Evolutionary conservation across 192 early-diverging fungal species (phyloP).

Genomic region (Gonapodya sp.): DNA sequence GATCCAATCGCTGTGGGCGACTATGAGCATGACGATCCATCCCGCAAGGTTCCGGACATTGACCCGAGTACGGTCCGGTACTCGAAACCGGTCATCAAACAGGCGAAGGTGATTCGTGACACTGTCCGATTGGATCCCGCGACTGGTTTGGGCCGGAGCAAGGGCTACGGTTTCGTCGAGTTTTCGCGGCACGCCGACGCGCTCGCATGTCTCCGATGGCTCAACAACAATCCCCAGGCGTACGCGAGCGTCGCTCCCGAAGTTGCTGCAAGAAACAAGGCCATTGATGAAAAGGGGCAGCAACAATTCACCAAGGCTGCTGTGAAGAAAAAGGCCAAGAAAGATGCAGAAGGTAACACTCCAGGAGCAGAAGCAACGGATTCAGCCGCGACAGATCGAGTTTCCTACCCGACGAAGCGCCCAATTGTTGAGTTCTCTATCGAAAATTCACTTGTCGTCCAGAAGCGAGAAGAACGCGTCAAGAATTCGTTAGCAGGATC

Average conservation of each 20-base stretch:
- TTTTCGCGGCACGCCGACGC: constrained; percentile 80
- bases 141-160: constrained; percentile 57
- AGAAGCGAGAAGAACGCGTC: constrained; percentile 47
- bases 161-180: constrained; percentile 93
- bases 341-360: background rate
- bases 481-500: background rate
- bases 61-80: constrained; percentile 55
- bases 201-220: constrained; percentile 78
- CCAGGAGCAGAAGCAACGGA: background rate
- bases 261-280: constrained; percentile 11
- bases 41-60: constrained; percentile 46
- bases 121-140: constrained; percentile 67
- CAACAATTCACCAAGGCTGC: background rate
- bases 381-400: background rate
- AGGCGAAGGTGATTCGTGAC: constrained; percentile 74
- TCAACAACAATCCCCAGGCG: constrained; percentile 62
- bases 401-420: constrained; percentile 39
- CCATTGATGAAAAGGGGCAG: background rate
- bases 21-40: constrained; percentile 34
- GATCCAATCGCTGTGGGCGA: constrained; percentile 35
- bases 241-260: constrained; percentile 15
- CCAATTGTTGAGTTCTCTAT: constrained; percentile 87
- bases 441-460: constrained; percentile 74
- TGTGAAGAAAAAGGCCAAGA: constrained; percentile 3
- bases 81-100: constrained; percentile 43